Base-by-base conservation (phyloP, 345 rosid species). In the Hibiscus mutabilis region DNA sequence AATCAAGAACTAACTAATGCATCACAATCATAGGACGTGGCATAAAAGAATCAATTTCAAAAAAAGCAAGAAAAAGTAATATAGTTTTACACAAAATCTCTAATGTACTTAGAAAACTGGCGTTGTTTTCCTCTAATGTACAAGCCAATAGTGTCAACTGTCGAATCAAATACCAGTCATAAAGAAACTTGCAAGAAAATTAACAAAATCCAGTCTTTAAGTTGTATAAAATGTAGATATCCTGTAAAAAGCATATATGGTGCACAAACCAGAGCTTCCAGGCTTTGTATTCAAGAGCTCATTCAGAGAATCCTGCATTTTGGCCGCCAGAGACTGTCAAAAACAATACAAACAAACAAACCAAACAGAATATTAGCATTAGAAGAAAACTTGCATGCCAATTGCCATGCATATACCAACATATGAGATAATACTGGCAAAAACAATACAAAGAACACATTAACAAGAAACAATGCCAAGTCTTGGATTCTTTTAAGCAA, bases 241-340 rank as follows among this genome's bases (percentile, higher is more conserved):
- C 37, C 37, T 33, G 37, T 2, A 33, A 33, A 33, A 33, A 6
- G 0, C 6, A 33, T 6, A 37, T 6, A 2, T 7, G 42, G 2
- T 37, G 42, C 2, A 56, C 66, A 52, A 56, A 84, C 88, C 84
- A 80, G 74, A 61, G 60, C 53, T 55, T 12, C 75, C 81, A 59
- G 79, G 49, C 77, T 81, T 84, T 40, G 77, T 22, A 56, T 79
- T 82, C 86, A 82, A 81, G 11, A 74, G 64, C 52, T 77, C 87
- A 61, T 60, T 62, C 22, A 78, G 68, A 29, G 74, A 74, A 65
- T 84, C 87, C 73, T 79, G 86, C 73, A 67, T 79, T 70, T 66
- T 80, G 19, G 66, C 80, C 35, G 60, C 60, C 70, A 47, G n/a
- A 47, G 16, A 47, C 15, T 47, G 88, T 73, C 84, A 31, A 31